Percentiles rank a stretch among this genome's conserved stretches.
Evolutionary conservation across 441 rosid genomes (phyloP).

Genomic region (Omphalea diandra): DNA sequence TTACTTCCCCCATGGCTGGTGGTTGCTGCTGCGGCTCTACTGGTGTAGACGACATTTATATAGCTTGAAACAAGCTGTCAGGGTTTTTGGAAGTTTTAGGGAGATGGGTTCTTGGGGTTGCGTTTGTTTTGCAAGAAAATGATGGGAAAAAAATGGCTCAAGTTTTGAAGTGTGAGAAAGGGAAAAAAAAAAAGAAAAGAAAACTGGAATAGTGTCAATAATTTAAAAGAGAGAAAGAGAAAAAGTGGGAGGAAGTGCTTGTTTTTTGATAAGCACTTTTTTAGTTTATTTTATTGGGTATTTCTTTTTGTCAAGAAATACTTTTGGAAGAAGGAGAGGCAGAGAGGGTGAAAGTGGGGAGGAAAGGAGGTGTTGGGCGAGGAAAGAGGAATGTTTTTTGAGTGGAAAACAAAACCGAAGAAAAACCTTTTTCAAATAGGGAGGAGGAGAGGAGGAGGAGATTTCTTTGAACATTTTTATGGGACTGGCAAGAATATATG

Average conservation of each 20-base stretch:
- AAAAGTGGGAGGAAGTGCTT: background rate
- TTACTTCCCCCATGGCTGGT: slow-evolving; percentile 34
- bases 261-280: background rate
- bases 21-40: slow-evolving; percentile 32
- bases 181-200: background rate
- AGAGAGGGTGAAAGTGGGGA: background rate
- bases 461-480: background rate
- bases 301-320: background rate
- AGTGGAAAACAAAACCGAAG: slow-evolving; percentile 7
- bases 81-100: slow-evolving; percentile 22
- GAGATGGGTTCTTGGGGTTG: background rate
- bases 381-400: background rate
- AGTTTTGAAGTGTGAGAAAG: background rate
- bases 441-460: background rate
- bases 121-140: background rate
- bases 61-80: background rate
- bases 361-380: background rate
- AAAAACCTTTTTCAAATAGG: slow-evolving; percentile 5
- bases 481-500: background rate
- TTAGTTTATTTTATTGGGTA: background rate
- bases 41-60: slow-evolving; percentile 35
- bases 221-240: background rate
- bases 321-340: background rate
- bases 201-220: background rate
- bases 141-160: background rate